phyloP scores from a whole-genome alignment of 2,329 filamentous ascomycete species.

The Fusarium marasasianum region DNA sequence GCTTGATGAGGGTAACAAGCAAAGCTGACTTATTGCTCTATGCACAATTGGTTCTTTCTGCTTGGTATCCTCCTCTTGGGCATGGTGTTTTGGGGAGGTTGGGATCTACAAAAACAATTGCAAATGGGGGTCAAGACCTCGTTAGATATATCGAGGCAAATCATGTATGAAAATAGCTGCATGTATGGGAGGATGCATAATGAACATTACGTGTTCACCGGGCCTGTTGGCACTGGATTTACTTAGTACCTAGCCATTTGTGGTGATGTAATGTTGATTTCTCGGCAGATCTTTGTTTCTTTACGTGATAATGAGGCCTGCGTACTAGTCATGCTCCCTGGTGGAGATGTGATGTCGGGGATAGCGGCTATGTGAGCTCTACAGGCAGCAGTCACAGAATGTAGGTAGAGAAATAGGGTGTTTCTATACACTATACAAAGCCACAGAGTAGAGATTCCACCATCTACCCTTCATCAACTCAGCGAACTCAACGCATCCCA shows the following conservation, averaged over 20 bases:
- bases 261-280: neutral
- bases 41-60: neutral
- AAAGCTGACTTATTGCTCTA: neutral
- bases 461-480: slow-evolving; percentile 14
- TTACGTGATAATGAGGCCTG: neutral
- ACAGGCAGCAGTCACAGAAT: neutral
- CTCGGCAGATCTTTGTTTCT: neutral
- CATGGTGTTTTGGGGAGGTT: slow-evolving; percentile 32
- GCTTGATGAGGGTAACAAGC: neutral
- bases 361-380: neutral
- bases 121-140: slow-evolving; percentile 9
- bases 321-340: neutral
- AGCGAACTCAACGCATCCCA: neutral
- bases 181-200: slow-evolving; percentile 31
- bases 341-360: neutral
- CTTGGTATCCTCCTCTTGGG: slow-evolving; percentile 5
- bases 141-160: slow-evolving; percentile 9
- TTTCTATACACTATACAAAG: slow-evolving; percentile 53
- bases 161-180: slow-evolving; percentile 26
- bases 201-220: slow-evolving; percentile 16
- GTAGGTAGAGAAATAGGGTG: slow-evolving; percentile 27
- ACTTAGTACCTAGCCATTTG: neutral
- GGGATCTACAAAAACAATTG: slow-evolving; percentile 30
- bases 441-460: slow-evolving; percentile 34
- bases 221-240: slow-evolving; percentile 13